Evolutionary conservation across 169 alveolate genomes (phyloP).

Genomic region (Plasmodium gallinaceum): DNA sequence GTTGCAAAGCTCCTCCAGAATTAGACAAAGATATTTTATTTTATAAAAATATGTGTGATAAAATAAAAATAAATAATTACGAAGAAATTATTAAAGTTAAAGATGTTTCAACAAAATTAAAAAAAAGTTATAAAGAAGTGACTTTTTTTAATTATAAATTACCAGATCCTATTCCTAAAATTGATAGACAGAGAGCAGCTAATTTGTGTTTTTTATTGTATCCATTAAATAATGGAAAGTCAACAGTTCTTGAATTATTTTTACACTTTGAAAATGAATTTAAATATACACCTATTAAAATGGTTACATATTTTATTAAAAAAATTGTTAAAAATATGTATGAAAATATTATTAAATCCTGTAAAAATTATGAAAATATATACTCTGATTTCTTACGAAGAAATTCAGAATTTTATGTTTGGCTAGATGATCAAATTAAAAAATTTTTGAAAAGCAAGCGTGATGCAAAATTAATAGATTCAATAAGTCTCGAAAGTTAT

Average conservation of each 20-base stretch:
- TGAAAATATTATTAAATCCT: conserved; percentile 77
- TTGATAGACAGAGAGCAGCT: conserved; percentile 79
- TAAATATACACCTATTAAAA: conserved; percentile 78
- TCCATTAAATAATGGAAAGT: conserved; percentile 78
- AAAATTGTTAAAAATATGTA: conserved; percentile 80
- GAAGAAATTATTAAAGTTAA: conserved; percentile 66
- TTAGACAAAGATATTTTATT: conserved; percentile 48
- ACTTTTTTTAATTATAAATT: conserved; percentile 38
- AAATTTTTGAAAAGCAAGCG: conserved; percentile 39
- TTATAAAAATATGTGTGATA: conserved; percentile 48
- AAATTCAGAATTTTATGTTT: conserved; percentile 77
- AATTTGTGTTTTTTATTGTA: conserved; percentile 78
- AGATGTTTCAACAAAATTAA: conserved; percentile 41
- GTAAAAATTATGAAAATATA: conserved; percentile 71
- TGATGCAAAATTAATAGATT: conserved; percentile 30
- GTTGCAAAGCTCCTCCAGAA: conserved; percentile 82
- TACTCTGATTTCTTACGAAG: conserved; percentile 63
- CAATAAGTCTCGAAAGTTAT: conserved; percentile 66
- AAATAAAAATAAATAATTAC: conserved; percentile 47
- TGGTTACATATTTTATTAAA: conserved; percentile 79
- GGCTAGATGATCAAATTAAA: conserved; percentile 75
- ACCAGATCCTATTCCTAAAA: conserved; percentile 71
- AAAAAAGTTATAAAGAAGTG: conserved; percentile 38
- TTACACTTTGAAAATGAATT: conserved; percentile 78
- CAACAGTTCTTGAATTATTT: conserved; percentile 81